Base-by-base conservation (phyloP, 169 alveolate species). In the Cryptosporidium ubiquitum region DNA sequence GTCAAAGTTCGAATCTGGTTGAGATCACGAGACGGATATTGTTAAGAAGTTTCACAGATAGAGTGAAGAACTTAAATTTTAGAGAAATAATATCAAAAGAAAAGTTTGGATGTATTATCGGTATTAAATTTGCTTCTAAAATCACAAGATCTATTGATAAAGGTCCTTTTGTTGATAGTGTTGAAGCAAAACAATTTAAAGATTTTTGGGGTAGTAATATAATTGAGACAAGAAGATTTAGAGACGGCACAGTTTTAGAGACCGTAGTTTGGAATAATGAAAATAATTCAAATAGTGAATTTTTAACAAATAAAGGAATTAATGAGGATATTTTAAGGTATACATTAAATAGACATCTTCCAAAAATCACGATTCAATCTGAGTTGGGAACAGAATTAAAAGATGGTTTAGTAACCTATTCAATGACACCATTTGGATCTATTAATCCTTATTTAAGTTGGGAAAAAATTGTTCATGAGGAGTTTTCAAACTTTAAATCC, bases 141-240 rank as follows among this genome's bases (percentile, higher is more conserved):
- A 29, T 60, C 20, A 58, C 61, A 42, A 58, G 74, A 31, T 79
- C 52, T 39, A 40, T 79, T n/a, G 74, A 60, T 42, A 79, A 64
- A 42, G 89, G 89, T 5, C 89, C 89, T 12, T 14, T 9, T 18
- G 52, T 79, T 42, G 66, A 64, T 35, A 79, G 79, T 42, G n/a
- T 31, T 5, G 89, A 79, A 31, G 74, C 89, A n/a, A 58, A 79
- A 61, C 31, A n/a, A 23, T 79, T 79, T 37, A 58, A 61, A 31
- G 75, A 79, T 7, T 79, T 79, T 61, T 79, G 89, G 89, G 89
- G 74, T 12, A 33, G 14, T 33, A 18, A 79, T 29, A 79, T 61
- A 49, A 66, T 64, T 58, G 89, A 79, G 39, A 79, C 73, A 26
- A 79, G 89, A 79, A 58, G 68, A 44, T 79, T 79, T 40, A 79